Conservation (phyloP, 2,329 filamentous ascomycete genomes). For the Colletotrichum simmondsii region DNA sequence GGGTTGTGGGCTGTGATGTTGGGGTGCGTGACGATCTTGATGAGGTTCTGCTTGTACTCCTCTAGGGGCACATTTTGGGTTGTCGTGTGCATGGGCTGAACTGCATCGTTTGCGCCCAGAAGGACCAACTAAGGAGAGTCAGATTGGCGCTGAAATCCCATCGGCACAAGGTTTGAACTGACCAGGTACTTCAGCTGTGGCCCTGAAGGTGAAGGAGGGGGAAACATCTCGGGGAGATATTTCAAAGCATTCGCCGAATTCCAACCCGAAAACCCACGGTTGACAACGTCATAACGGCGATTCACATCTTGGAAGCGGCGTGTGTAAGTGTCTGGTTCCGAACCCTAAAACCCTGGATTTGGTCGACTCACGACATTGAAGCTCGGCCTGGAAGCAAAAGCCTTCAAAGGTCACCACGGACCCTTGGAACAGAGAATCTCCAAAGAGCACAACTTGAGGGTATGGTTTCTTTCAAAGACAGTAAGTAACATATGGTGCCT, state of each 20-base stretch:
- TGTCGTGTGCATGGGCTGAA: conserved; percentile 69
- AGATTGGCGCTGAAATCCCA: background rate
- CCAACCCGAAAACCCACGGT: conserved; percentile 89
- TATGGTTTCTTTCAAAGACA: conserved; percentile 49
- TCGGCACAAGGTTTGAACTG: conserved; percentile 38
- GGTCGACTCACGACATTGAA: conserved; percentile 71
- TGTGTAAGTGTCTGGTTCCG: conserved; percentile 48
- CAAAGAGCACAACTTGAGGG: conserved; percentile 84
- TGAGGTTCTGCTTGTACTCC: conserved; percentile 79
- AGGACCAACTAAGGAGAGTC: conserved; percentile 65
- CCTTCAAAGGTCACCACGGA: conserved; percentile 70
- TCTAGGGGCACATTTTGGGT: conserved; percentile 83
- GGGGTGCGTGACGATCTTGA: conserved; percentile 77
- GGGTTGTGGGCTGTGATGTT: conserved; percentile 75
- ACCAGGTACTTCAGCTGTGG: conserved; percentile 76
- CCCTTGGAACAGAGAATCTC: conserved; percentile 87
- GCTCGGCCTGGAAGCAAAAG: conserved; percentile 78
- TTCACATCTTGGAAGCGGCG: conserved; percentile 68
- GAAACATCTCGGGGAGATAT: conserved; percentile 77
- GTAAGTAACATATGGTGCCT: background rate
- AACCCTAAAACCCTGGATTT: conserved; percentile 59
- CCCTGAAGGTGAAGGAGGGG: conserved; percentile 66
- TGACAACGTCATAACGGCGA: conserved; percentile 85
- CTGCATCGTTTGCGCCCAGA: conserved; percentile 92
- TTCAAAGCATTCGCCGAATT: conserved; percentile 80